phyloP scores from a whole-genome alignment of 805 yeast species.

The Lachancea fermentati region DNA sequence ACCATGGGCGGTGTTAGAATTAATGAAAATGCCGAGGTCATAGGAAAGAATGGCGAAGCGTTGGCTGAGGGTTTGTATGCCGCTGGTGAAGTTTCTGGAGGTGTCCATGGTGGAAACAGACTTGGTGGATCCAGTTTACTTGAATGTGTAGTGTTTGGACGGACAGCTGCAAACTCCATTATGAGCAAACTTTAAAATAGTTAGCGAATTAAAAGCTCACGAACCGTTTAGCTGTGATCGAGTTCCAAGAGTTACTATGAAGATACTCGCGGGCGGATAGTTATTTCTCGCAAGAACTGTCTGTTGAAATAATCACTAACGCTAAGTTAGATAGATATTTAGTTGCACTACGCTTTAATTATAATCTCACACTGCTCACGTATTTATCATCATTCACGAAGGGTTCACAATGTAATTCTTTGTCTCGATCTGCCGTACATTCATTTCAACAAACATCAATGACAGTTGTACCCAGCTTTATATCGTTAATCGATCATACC shows the following conservation, averaged over 20 bases:
- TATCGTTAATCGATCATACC: constrained; percentile 23
- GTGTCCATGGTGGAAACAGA: constrained; percentile 60
- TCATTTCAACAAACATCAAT: neutral
- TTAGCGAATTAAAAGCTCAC: neutral
- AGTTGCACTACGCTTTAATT: no score
- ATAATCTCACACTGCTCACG: no score
- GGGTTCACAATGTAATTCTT: no score
- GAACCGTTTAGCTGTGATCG: no score
- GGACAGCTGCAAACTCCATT: constrained; percentile 40
- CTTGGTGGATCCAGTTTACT: constrained; percentile 53
- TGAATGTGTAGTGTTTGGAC: constrained; percentile 58
- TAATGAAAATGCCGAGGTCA: constrained; percentile 41
- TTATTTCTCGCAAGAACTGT: no score
- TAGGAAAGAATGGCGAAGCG: constrained; percentile 29
- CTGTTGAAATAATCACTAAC: no score
- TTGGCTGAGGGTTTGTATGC: constrained; percentile 48
- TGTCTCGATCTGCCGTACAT: neutral
- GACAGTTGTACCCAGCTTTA: constrained; percentile 12
- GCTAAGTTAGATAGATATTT: no score
- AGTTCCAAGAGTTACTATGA: no score
- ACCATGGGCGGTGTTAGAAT: constrained; percentile 65
- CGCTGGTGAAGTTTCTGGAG: constrained; percentile 64
- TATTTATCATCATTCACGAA: no score
- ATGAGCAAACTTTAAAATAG: constrained; percentile 10
- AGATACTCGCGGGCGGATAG: no score